Evolutionary conservation across 768 basidiomycete genomes (phyloP), one percentile per base, ranked within the genome.

Genomic region (Tricholoma hemisulphureum): DNA sequence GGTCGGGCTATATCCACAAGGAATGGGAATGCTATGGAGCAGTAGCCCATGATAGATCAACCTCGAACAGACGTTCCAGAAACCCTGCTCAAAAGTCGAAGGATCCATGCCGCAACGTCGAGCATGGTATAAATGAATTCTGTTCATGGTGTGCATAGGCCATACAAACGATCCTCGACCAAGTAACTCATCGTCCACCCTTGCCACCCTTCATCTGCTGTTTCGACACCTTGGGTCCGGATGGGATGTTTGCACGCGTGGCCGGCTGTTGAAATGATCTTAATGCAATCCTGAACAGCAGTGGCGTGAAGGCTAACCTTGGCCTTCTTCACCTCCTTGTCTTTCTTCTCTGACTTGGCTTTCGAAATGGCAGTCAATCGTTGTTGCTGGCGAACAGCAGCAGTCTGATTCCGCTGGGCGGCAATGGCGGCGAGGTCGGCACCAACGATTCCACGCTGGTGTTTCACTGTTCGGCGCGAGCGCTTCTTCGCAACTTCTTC

Each of bases 401-500:
- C 80, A 59, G 90, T 93, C 82, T 98, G 94, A 78, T 92, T 95
- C 66, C 95, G 86, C 80, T 83, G 91, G 65, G 95, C 95, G 54
- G 87, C 83, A 74, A 98, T 98, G 67, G 93, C 74, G 53, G 88
- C 84, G 59, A 98, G 85, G 75, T 98, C 95, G 63, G 94, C 93
- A 76, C 97, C 97, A 69, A 95, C 94, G 75, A 98, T 94, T 61
- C 97, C 97, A 71, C 97, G 93, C 80, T 96, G 88, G 81, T 93
- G 88, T 83, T 98, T 99, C 71, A 98, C 93, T 63, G 93, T 94
- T 77, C 89, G 88, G 77, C 95, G 91, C 51, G 91, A 91, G 63
- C 96, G 90, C 82, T 97, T 98, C 93, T 98, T 99, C 69, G 95
- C 94, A 53, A 95, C 91, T 78, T 98, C 96, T 80, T 98, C 96